Evolutionary conservation across 164 flowering plant genomes (phyloP).

Genomic region (Saururus chinensis): DNA sequence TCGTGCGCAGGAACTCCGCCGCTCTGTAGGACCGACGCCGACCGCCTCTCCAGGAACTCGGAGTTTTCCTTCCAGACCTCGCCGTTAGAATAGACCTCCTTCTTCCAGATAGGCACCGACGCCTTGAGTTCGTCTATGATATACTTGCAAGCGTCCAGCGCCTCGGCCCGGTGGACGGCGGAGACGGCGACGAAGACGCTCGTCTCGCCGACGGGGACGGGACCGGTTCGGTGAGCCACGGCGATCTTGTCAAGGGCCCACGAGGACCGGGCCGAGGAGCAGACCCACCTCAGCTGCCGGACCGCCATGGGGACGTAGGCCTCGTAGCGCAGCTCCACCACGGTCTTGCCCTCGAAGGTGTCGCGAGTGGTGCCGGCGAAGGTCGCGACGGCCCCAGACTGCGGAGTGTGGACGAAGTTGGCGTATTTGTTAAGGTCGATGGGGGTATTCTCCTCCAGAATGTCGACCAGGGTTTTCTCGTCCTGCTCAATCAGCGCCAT

Average conservation of each 20-base stretch:
- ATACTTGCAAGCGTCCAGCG: conserved; percentile 74
- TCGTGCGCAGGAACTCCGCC: not conserved
- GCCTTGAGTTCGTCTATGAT: conserved; percentile 91
- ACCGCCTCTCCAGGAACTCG: conserved; percentile 63
- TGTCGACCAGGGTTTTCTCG: conserved; percentile 4
- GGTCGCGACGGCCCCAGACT: conserved; percentile 81
- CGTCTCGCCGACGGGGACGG: conserved; percentile 74
- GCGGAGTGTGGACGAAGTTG: conserved; percentile 49
- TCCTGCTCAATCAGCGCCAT: not conserved
- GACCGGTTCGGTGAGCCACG: conserved; percentile 70
- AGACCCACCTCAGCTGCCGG: conserved; percentile 51
- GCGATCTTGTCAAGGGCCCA: conserved; percentile 65
- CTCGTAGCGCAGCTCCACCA: conserved; percentile 78
- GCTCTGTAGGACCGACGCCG: conserved; percentile 20
- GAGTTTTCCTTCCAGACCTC: conserved; percentile 95
- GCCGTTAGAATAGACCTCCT: conserved; percentile 82
- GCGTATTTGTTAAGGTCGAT: conserved; percentile 61
- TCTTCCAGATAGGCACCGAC: conserved; percentile 94
- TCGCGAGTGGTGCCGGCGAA: conserved; percentile 89
- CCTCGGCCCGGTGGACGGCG: conserved; percentile 70
- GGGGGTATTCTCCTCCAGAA: conserved; percentile 4
- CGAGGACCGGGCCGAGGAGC: conserved; percentile 48
- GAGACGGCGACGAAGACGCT: conserved; percentile 84
- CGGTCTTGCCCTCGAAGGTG: conserved; percentile 71
- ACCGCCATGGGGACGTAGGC: conserved; percentile 90